A percentile compares a stretch with the other conserved stretches of the same genome.
Evolutionary conservation across 345 rosid genomes (phyloP).

Genomic region (Orychophragmus violaceus): DNA sequence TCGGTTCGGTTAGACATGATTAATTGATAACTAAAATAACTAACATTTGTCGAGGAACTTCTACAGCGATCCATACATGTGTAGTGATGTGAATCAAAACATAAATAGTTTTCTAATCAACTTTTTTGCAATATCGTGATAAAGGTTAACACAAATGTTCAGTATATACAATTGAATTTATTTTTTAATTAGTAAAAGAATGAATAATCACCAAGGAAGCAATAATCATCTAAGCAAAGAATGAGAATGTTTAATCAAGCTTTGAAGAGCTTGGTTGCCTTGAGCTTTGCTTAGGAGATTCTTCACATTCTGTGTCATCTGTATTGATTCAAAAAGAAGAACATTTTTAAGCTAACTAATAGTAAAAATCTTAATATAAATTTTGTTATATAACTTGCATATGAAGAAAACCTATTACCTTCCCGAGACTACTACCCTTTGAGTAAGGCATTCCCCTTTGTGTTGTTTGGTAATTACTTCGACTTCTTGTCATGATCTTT

Average conservation of each 20-base stretch:
- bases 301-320: slow-evolving; percentile 59
- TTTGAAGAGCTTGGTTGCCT: slow-evolving; percentile 48
- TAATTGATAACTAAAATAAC: not conserved
- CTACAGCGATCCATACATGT: not conserved
- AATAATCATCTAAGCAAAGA: slow-evolving; percentile 45
- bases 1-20: not conserved
- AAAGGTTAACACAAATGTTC: not conserved
- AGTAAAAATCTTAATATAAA: not conserved
- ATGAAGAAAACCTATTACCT: slow-evolving; percentile 31
- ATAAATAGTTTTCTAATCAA: not conserved
- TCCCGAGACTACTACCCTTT: slow-evolving; percentile 31
- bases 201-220: not conserved
- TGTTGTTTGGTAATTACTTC: slow-evolving; percentile 27
- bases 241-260: slow-evolving; percentile 55
- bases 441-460: not conserved
- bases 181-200: not conserved
- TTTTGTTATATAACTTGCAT: not conserved
- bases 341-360: not conserved
- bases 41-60: not conserved
- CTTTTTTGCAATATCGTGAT: not conserved
- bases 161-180: not conserved
- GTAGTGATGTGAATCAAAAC: not conserved
- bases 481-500: slow-evolving; percentile 55
- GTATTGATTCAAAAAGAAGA: not conserved
- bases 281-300: slow-evolving; percentile 49